Conservation (phyloP, 805 yeast species). For the Candida krabiensis region DNA sequence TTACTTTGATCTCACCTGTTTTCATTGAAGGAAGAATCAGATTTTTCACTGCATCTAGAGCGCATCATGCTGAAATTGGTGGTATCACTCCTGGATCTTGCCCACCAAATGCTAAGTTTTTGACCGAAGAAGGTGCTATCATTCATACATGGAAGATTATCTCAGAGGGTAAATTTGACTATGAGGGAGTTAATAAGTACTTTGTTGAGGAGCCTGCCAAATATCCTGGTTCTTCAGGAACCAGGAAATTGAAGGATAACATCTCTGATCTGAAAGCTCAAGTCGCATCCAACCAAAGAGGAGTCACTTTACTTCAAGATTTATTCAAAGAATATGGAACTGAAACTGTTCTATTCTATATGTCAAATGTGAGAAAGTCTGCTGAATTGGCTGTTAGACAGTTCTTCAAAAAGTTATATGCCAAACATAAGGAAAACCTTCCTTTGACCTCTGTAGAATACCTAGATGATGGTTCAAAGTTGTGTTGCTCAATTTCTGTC, state of each 20-base stretch:
- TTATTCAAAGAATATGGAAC: conserved; percentile 43
- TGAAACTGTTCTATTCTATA: conserved; percentile 42
- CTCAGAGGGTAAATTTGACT: conserved; percentile 49
- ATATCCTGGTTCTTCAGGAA: conserved; percentile 51
- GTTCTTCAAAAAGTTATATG: conserved; percentile 35
- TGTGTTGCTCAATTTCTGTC: conserved; percentile 41
- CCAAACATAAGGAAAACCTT: conserved; percentile 35
- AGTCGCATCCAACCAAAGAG: conserved; percentile 50
- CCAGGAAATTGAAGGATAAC: conserved; percentile 52
- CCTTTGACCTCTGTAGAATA: conserved; percentile 45
- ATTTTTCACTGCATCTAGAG: conserved; percentile 56
- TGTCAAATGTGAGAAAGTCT: conserved; percentile 43
- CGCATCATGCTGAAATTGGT: conserved; percentile 62
- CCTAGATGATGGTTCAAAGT: conserved; percentile 56
- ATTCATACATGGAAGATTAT: conserved; percentile 52
- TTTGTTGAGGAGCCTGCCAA: conserved; percentile 49
- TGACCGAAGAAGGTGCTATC: conserved; percentile 55
- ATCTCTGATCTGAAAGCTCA: conserved; percentile 48
- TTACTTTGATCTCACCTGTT: conserved; percentile 57
- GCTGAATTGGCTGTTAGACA: conserved; percentile 46
- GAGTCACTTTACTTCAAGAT: conserved; percentile 42
- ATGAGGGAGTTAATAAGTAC: conserved; percentile 44
- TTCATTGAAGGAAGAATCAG: conserved; percentile 42
- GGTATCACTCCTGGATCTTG: conserved; percentile 56
- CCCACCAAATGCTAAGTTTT: conserved; percentile 53